Evolutionary conservation across 768 basidiomycete genomes (phyloP).

Genomic region (Panaeolus cyanescens): DNA sequence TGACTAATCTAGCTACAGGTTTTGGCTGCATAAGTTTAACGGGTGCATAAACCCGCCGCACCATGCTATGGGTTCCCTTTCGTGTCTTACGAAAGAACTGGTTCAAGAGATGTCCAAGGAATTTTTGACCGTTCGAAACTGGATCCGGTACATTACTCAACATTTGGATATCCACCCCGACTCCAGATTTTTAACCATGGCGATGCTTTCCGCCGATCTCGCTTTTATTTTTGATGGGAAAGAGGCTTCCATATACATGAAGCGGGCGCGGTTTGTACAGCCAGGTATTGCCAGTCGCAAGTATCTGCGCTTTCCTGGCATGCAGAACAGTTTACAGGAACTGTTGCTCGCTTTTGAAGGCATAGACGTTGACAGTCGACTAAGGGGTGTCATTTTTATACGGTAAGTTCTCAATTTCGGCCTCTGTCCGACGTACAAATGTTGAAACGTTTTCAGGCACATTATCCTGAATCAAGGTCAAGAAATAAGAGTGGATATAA

Average conservation of each 20-base stretch:
- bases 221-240: constrained; percentile 38
- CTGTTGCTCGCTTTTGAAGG: constrained; percentile 27
- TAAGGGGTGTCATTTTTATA: constrained; percentile 39
- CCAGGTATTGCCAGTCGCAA: constrained; percentile 5
- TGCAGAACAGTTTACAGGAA: constrained; percentile 19
- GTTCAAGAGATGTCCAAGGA: constrained; percentile 42
- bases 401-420: constrained; percentile 33
- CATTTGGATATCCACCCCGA: constrained; percentile 24
- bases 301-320: constrained; percentile 17
- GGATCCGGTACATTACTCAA: constrained; percentile 45
- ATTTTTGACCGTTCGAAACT: constrained; percentile 40
- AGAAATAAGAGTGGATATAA: constrained; percentile 41
- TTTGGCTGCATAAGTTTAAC: constrained; percentile 49
- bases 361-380: constrained; percentile 23
- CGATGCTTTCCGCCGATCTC: constrained; percentile 38
- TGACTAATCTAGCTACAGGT: constrained; percentile 28
- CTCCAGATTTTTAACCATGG: constrained; percentile 37
- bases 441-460: constrained; percentile 34
- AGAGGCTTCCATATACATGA: constrained; percentile 34
- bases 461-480: constrained; percentile 40
- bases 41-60: constrained; percentile 50
- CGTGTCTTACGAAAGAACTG: constrained; percentile 30
- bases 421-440: background rate
- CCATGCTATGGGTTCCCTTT: constrained; percentile 45
- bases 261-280: constrained; percentile 28